A percentile compares a stretch with the other conserved stretches of the same genome.
These are phyloP conservation scores for Gypsophila paniculata DNA, from an alignment of 179 eudicot species.

Conservation along the genomic window DNA sequence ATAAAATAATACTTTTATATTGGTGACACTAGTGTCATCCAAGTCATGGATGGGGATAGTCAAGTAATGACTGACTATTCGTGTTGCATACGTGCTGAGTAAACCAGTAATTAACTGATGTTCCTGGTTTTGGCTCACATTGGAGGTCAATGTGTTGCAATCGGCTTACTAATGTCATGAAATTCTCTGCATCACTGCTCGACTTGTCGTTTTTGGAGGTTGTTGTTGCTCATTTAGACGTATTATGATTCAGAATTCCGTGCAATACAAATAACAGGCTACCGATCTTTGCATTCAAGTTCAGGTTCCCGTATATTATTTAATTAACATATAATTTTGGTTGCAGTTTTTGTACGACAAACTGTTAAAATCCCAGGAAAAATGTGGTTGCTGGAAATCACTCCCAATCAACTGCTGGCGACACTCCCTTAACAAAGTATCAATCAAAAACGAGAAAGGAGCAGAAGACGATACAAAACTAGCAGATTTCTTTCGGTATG, in stretches of 20 bases:
- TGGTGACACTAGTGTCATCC: no score
- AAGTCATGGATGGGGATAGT: no score
- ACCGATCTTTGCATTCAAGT: neutral
- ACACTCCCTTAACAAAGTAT: slow-evolving; percentile 18
- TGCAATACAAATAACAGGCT: neutral
- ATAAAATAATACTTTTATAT: no score
- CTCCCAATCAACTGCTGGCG: slow-evolving; percentile 20
- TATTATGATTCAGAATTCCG: neutral
- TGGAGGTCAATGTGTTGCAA: no score
- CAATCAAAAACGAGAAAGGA: slow-evolving; percentile 6
- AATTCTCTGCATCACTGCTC: neutral
- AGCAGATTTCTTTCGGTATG: slow-evolving; percentile 8
- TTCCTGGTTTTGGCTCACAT: no score
- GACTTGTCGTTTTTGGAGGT: neutral
- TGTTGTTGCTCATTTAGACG: neutral
- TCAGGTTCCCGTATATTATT: neutral
- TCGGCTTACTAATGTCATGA: neutral
- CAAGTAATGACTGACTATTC: no score
- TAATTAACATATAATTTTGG: neutral
- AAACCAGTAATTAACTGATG: no score
- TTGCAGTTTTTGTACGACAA: slow-evolving; percentile 18
- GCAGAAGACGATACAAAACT: slow-evolving; percentile 17
- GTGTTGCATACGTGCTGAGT: no score
- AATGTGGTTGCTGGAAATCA: slow-evolving; percentile 19
- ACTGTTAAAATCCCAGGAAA: slow-evolving; percentile 10